Base-by-base conservation (phyloP, 2,329 filamentous ascomycete species). In the Hymenotorrendiella dingleyae region DNA sequence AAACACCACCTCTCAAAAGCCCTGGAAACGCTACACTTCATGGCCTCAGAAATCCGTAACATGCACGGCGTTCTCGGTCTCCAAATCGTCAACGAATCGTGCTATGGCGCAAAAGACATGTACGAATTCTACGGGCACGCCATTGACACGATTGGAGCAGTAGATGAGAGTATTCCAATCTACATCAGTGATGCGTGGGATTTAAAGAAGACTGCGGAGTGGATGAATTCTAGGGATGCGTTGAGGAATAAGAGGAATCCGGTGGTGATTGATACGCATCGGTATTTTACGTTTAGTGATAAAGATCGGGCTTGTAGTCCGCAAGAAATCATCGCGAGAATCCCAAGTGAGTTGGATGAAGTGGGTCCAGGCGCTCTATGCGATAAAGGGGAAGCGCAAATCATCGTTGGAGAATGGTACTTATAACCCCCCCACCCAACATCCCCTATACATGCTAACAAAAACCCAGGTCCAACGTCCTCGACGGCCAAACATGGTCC, bases 111-210 rank as follows among this genome's bases (percentile, higher is more conserved):
- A 14, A 61, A 65, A 12, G 65, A 66, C 4, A 72, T 80, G 69
- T 77, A 74, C 51, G 67, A 70, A 16, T 81, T 72, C 68, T 80
- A 80, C 51, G 70, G 74, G 27, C 60, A 67, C 16, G 68, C 71
- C 16, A 64, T 79, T 28, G 54, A 56, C 9, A 66, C 67, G 14
- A 61, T 77, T 19, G 65, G 63, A 3, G 55, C 56, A 6, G 66
- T 79, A 34, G 72, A 80, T 54, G 35, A 50, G 7, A 65, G 57
- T 3, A 62, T 80, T 35, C 75, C 75, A 0, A 59, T 80, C 14
- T 73, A 79, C 50, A 70, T 81, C 47, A 76, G 71, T 6, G 77
- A 80, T 53, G 76, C 64, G 1, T 80, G 76, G 74, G 67, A 78
- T 53, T 57, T 79, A 11, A 48, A 53, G 0, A 60, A 62, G 19